phyloP scores from a whole-genome alignment of 2,329 filamentous ascomycete species.

The Cercospora zeae-maydis region DNA sequence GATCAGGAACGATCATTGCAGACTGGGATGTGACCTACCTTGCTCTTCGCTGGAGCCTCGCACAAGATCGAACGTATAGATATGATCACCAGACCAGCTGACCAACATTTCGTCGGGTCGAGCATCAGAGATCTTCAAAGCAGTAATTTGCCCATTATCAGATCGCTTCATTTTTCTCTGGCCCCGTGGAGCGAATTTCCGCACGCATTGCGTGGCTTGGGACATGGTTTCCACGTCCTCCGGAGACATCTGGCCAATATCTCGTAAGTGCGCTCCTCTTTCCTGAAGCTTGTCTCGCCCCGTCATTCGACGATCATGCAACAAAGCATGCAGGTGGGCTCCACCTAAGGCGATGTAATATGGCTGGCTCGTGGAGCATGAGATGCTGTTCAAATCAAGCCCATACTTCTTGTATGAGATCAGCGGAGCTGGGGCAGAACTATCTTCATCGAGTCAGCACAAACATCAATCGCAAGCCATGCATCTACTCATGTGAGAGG shows the following conservation, averaged over 20 bases:
- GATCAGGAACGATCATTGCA: background rate
- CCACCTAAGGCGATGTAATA: slow-evolving; percentile 68
- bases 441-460: slow-evolving; percentile 41
- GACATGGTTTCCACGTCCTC: slow-evolving; percentile 54
- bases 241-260: slow-evolving; percentile 40
- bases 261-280: slow-evolving; percentile 47
- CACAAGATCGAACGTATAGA: slow-evolving; percentile 61
- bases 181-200: slow-evolving; percentile 62
- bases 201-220: slow-evolving; percentile 62
- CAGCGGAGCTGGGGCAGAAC: slow-evolving; percentile 58
- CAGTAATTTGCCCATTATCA: slow-evolving; percentile 64
- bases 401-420: slow-evolving; percentile 64
- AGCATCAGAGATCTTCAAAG: slow-evolving; percentile 67
- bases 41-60: slow-evolving; percentile 48
- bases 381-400: slow-evolving; percentile 65
- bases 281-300: slow-evolving; percentile 57
- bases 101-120: slow-evolving; percentile 65
- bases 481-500: background rate
- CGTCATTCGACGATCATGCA: slow-evolving; percentile 66
- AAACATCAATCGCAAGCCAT: background rate
- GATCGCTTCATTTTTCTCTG: slow-evolving; percentile 51
- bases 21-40: slow-evolving; percentile 12
- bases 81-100: slow-evolving; percentile 62
- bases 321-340: slow-evolving; percentile 65
- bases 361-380: slow-evolving; percentile 63